A percentile compares a stretch with the other conserved stretches of the same genome.
phyloP scores from a whole-genome alignment of 2,329 filamentous ascomycete species.

The Orbilia ellipsospora region DNA sequence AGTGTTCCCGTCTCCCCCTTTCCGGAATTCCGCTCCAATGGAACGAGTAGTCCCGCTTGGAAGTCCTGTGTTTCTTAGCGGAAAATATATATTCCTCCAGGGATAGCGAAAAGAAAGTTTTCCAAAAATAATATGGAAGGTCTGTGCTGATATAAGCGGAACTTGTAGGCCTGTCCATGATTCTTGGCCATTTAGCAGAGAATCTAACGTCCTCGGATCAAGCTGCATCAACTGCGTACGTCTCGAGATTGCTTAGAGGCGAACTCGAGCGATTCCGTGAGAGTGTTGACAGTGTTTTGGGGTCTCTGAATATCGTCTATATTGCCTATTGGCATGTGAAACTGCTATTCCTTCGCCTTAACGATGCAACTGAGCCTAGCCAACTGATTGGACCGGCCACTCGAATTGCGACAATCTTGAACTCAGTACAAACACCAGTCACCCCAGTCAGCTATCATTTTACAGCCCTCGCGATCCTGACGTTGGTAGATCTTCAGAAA shows the following conservation, averaged over 20 bases:
- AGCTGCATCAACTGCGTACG: constrained; percentile 61
- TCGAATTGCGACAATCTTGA: constrained; percentile 71
- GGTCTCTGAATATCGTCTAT: constrained; percentile 71
- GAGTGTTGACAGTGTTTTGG: constrained; percentile 68
- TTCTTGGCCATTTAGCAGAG: constrained; percentile 68
- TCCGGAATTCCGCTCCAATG: constrained; percentile 3
- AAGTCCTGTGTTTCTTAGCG: constrained; percentile 20
- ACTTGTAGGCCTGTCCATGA: constrained; percentile 56
- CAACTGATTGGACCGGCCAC: constrained; percentile 72
- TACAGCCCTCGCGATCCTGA: constrained; percentile 70
- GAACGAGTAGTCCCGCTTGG: constrained; percentile 13
- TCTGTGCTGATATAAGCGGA: constrained; percentile 46
- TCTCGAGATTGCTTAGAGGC: constrained; percentile 68
- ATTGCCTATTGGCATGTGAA: constrained; percentile 77
- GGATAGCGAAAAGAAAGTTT: constrained; percentile 27
- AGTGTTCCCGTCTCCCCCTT: constrained; percentile 62
- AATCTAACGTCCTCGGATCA: constrained; percentile 62
- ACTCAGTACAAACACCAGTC: constrained; percentile 68
- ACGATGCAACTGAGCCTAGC: constrained; percentile 68
- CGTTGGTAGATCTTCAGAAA: constrained; percentile 71
- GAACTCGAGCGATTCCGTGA: constrained; percentile 75
- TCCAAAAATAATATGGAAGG: constrained; percentile 46
- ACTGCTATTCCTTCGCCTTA: constrained; percentile 72
- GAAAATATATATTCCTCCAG: constrained; percentile 36
- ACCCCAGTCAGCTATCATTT: constrained; percentile 77